Base-by-base conservation (phyloP, 2,329 filamentous ascomycete species). In the Pseudopithomyces maydicus region DNA sequence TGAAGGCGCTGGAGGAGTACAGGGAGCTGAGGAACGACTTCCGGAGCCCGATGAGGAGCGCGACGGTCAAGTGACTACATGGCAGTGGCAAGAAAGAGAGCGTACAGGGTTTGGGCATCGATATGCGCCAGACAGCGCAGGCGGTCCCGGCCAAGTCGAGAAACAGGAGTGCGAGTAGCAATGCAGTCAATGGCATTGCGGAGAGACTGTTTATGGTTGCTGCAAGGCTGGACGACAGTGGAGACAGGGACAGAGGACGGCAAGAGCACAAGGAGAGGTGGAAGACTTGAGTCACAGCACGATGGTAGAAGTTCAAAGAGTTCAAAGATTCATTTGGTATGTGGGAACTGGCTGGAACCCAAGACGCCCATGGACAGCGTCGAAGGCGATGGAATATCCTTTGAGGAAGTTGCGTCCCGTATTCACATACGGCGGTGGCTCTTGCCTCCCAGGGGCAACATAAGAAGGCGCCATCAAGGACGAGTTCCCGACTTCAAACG, bases 1-100 rank as follows among this genome's bases (percentile, higher is more conserved):
- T 90, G 0, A 88, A 92, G 71, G 86, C 85, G 1, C 80, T 92
- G 41, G 80, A 81, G 64, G 83, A 85, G 59, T 82, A 83, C 63
- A 81, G 64, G 70, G 69, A 71, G 55, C 55, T 75, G 54, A 61
- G 72, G 33, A 73, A 74, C 23, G 72, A 71, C 11, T 72, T 67
- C 29, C 66, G 64, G 54, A 74, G 70, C 48, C 73, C 73, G 3
- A 70, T 72, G 71, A 59, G 73, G 33, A 68, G 62, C 22, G 62
- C 66, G 61, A 72, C 71, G 14, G 57, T 73, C 53, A 74, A 74
- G 64, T 74, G 69, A 73, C 64, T 62, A 59, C 43, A 66, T 57
- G 58, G 59, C 53, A 61, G 52, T 52, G 56, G 6, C 47, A 55
- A 54, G 20, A 20, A 33, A 7, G n/a, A 44, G 19, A 23, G 38